Conservation (phyloP, 805 yeast species). For the Zygoascus ofunaensis region DNA sequence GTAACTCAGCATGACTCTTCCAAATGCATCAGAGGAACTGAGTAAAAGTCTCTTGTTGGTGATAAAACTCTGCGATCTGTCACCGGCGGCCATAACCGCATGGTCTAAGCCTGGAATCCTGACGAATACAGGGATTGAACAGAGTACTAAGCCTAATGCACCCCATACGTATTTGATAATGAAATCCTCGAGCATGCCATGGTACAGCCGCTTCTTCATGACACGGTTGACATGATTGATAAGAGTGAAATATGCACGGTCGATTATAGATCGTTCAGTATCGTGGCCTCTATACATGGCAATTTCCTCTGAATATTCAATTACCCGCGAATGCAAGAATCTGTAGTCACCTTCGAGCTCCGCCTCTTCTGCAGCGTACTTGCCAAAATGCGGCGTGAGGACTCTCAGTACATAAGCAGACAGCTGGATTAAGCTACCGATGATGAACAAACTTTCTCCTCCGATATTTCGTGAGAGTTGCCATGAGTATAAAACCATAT, state of each 20-base stretch:
- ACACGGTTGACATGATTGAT: slow-evolving; percentile 71
- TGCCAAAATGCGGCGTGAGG: slow-evolving; percentile 86
- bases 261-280: slow-evolving; percentile 68
- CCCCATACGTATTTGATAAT: slow-evolving; percentile 93
- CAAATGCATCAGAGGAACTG: slow-evolving; percentile 81
- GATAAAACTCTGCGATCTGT: slow-evolving; percentile 66
- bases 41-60: slow-evolving; percentile 78
- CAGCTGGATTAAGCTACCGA: slow-evolving; percentile 72
- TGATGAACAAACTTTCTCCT: slow-evolving; percentile 59
- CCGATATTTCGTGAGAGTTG: slow-evolving; percentile 49
- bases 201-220: slow-evolving; percentile 61
- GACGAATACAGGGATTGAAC: slow-evolving; percentile 82
- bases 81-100: slow-evolving; percentile 23
- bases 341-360: slow-evolving; percentile 78
- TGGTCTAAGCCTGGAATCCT: slow-evolving; percentile 31
- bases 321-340: slow-evolving; percentile 71
- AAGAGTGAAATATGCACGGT: slow-evolving; percentile 69
- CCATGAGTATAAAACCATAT: slow-evolving; percentile 69
- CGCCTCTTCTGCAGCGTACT: slow-evolving; percentile 64
- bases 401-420: slow-evolving; percentile 66
- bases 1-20: slow-evolving; percentile 76
- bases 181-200: slow-evolving; percentile 79
- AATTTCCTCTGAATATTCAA: slow-evolving; percentile 73
- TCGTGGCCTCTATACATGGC: slow-evolving; percentile 77
- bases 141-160: slow-evolving; percentile 80